Percentiles rank a stretch among this genome's conserved stretches.
Evolutionary conservation across 192 early-diverging fungal genomes (phyloP).

Genomic region (Jimgerdemannia flammicorona): DNA sequence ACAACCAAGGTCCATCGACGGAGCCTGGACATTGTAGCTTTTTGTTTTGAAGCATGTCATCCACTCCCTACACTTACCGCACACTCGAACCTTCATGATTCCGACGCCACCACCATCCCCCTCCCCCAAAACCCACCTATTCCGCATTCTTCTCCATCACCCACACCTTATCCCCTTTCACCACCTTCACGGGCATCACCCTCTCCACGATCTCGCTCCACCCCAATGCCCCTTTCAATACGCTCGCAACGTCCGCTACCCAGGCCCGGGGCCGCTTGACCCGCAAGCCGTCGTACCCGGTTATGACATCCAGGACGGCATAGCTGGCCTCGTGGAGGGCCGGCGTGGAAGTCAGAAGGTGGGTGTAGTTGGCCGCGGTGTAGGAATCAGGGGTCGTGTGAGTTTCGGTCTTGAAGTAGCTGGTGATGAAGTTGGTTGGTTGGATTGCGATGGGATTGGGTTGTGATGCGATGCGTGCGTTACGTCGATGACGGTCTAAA

Average conservation of each 20-base stretch:
- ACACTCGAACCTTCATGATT: too few relatives aligned
- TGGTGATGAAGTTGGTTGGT: not conserved
- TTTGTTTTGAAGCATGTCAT: too few relatives aligned
- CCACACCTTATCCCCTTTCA: not conserved
- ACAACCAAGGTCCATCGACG: too few relatives aligned
- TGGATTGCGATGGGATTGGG: not conserved
- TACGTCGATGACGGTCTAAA: not conserved
- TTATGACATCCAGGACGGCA: not conserved
- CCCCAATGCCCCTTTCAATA: not conserved
- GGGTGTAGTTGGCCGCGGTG: slow-evolving; percentile 39
- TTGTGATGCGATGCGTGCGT: not conserved
- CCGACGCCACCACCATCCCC: too few relatives aligned
- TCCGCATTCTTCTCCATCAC: not conserved
- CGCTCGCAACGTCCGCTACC: not conserved
- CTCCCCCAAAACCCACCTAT: not conserved
- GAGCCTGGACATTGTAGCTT: too few relatives aligned
- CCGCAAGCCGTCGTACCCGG: not conserved
- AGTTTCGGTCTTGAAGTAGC: slow-evolving; percentile 66
- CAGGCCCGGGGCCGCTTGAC: not conserved
- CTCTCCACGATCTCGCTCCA: not conserved
- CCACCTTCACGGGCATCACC: not conserved
- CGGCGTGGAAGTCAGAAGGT: slow-evolving; percentile 47
- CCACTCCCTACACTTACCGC: too few relatives aligned
- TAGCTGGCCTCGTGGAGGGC: not conserved
- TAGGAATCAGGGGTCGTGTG: slow-evolving; percentile 40